Percentiles rank a stretch among this genome's conserved stretches.
Evolutionary conservation across 139 green algal genomes (phyloP).

Genomic region (Picochlorum sp.): DNA sequence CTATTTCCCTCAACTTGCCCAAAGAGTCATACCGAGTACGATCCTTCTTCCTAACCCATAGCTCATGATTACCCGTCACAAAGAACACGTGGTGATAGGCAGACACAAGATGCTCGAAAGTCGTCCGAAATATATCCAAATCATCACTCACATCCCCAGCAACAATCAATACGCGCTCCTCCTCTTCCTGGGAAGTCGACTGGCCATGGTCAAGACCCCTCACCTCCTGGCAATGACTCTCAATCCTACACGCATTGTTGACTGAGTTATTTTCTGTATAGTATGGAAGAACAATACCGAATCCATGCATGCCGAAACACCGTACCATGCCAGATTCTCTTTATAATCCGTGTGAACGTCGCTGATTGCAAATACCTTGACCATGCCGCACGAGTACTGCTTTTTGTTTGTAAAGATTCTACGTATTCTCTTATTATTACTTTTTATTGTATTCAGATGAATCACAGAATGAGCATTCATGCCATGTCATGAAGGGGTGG

Average conservation of each 20-base stretch:
- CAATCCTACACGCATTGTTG: too few relatives aligned
- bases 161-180: constrained; percentile 49
- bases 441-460: too few relatives aligned
- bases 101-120: constrained; percentile 31
- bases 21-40: constrained; percentile 18
- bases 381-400: too few relatives aligned
- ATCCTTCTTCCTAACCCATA: constrained; percentile 48
- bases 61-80: constrained; percentile 68
- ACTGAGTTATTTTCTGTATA: too few relatives aligned
- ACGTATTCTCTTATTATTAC: too few relatives aligned
- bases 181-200: not conserved
- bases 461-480: too few relatives aligned
- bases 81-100: constrained; percentile 54
- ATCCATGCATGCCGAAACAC: not conserved
- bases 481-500: too few relatives aligned
- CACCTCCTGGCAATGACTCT: too few relatives aligned
- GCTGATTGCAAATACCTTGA: constrained; percentile 2
- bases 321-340: constrained; percentile 54
- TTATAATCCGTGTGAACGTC: constrained; percentile 69
- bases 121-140: constrained; percentile 33
- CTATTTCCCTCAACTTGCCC: constrained; percentile 44
- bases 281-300: too few relatives aligned
- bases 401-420: too few relatives aligned
- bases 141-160: constrained; percentile 68
- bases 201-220: not conserved